Evolutionary conservation across 805 yeast genomes (phyloP), one percentile per base, ranked within the genome.

Genomic region (Tetrapisispora taiwanensis): DNA sequence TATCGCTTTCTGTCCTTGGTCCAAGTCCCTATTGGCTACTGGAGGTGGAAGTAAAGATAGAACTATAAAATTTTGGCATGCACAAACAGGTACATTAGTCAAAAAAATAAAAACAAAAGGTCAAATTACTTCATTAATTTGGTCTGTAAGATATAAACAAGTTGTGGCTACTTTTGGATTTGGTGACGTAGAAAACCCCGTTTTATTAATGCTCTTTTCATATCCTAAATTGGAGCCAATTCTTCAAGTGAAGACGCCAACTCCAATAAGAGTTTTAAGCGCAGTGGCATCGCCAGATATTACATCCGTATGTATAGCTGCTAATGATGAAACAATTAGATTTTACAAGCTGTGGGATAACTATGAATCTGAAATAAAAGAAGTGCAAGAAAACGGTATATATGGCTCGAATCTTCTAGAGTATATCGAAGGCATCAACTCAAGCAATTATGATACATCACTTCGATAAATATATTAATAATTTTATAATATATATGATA

Each of bases 1-100:
- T 0, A 68, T 89, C 37, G 83, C 90, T 3, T 89, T 76, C 54
- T 89, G 96, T 58, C 97, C 97, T 0, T 88, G 96, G 96, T 73
- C 86, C 17, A 77, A 77, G 13, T 72, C 82, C 2, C 63, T 89
- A 8, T 60, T 89, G 30, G 96, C 90, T 0, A 87, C 96, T 0
- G 97, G 97, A 0, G 96, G 92, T 3, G 97, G 97, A 0, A 76
- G 81, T 18, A 79, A 78, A 52, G 97, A 89, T 59, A 67, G 89
- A 41, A 73, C 73, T n/a, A 75, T 88, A 8, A 62, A 89, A 46
- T 86, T 87, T 59, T 88, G 96, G 96, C 95, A 89, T 60, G 74
- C 92, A 0, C 67, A 67, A 3, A 71, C 90, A 0, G 95, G 96
- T 0, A 81, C 94, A 0, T 60, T 85, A 27, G 63, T 88, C 27